Evolutionary conservation across 2,329 filamentous ascomycete species (phyloP).

Genomic region (Curvularia eragrostidis): DNA sequence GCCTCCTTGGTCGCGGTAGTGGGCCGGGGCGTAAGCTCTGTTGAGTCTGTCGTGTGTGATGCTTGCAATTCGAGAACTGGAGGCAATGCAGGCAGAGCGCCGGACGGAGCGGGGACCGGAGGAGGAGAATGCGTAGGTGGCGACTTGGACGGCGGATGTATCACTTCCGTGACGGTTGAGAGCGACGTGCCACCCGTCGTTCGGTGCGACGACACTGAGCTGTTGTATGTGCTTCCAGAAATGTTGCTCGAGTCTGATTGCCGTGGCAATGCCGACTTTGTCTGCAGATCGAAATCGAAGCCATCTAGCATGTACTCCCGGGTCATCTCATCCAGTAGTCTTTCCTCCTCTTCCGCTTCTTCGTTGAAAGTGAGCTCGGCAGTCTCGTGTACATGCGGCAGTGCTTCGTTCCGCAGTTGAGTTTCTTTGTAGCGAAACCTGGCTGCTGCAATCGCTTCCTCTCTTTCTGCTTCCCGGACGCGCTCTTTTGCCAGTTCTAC

Average conservation of each 20-base stretch:
- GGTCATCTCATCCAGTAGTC: slow-evolving; percentile 81
- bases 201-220: slow-evolving; percentile 75
- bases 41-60: slow-evolving; percentile 29
- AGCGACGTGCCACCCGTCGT: slow-evolving; percentile 71
- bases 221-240: slow-evolving; percentile 81
- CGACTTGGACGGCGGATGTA: slow-evolving; percentile 50
- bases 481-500: slow-evolving; percentile 79
- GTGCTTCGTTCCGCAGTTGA: slow-evolving; percentile 55
- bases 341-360: slow-evolving; percentile 58
- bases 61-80: slow-evolving; percentile 42
- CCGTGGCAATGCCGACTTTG: slow-evolving; percentile 72
- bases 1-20: slow-evolving; percentile 35
- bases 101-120: slow-evolving; percentile 38
- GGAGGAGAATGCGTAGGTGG: slow-evolving; percentile 39
- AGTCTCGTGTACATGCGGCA: slow-evolving; percentile 50
- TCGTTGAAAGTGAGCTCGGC: slow-evolving; percentile 45
- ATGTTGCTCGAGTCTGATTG: slow-evolving; percentile 83
- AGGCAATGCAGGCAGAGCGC: slow-evolving; percentile 39
- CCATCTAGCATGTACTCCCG: slow-evolving; percentile 82
- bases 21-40: slow-evolving; percentile 40
- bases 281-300: slow-evolving; percentile 75
- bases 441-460: slow-evolving; percentile 67
- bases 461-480: slow-evolving; percentile 74
- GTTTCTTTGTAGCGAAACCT: slow-evolving; percentile 63
- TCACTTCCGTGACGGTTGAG: slow-evolving; percentile 74